phyloP scores from a whole-genome alignment of 371 early-diverging fungal genomes.

The Mycotypha africana region DNA sequence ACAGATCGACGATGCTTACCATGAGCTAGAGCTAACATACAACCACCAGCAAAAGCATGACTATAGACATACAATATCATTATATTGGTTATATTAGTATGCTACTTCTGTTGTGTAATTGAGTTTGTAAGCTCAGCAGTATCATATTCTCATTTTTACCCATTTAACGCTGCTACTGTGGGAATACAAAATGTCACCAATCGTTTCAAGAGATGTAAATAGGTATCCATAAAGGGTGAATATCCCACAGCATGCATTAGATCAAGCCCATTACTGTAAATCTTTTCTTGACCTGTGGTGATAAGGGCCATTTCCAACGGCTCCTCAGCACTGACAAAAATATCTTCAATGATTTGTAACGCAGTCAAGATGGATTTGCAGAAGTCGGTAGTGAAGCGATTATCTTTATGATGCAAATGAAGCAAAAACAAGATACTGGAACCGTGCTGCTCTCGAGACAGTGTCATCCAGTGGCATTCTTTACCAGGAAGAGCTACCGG shows the following conservation, averaged over 20 bases:
- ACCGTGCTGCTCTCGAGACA: conserved; percentile 47
- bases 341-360: conserved; percentile 56
- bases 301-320: conserved; percentile 53
- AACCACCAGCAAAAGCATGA: conserved; percentile 86
- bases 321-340: conserved; percentile 28
- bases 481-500: conserved; percentile 35
- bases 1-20: conserved; percentile 22
- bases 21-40: conserved; percentile 75
- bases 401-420: conserved; percentile 57
- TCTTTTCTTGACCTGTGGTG: conserved; percentile 62
- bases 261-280: conserved; percentile 76
- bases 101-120: too few species aligned
- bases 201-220: conserved; percentile 41
- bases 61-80: conserved; percentile 18
- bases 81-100: too few species aligned
- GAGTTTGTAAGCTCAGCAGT: too few species aligned
- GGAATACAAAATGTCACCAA: conserved; percentile 69
- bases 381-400: conserved; percentile 63
- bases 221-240: conserved; percentile 45
- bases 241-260: conserved; percentile 42
- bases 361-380: conserved; percentile 51
- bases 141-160: conserved; percentile 27
- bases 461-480: conserved; percentile 35
- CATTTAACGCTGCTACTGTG: conserved; percentile 81
- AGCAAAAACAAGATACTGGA: conserved; percentile 58